Evolutionary conservation across 495 filamentous ascomycete genomes (phyloP).

Genomic region (Podospora pseudopauciseta): DNA sequence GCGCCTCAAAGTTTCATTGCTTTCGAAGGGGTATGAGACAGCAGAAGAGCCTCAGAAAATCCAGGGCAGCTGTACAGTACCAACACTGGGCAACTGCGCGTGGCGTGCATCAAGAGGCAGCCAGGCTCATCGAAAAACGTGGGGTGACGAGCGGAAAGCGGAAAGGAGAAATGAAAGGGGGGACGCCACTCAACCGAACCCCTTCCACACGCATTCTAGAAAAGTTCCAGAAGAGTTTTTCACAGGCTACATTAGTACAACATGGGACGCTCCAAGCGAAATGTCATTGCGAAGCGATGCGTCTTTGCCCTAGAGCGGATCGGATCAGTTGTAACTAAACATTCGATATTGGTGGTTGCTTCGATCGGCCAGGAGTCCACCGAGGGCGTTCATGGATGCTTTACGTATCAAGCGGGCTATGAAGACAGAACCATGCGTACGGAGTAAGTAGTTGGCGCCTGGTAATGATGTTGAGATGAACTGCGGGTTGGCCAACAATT

Average conservation of each 20-base stretch:
- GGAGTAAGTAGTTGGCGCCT: too few species aligned
- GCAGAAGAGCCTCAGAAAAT: too few species aligned
- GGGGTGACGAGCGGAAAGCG: neutral
- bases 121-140: neutral
- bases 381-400: too few species aligned
- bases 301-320: neutral
- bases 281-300: neutral
- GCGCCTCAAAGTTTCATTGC: too few species aligned
- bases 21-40: too few species aligned
- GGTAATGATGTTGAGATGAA: neutral
- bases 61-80: neutral
- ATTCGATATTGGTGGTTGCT: too few species aligned
- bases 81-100: neutral
- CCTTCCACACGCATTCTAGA: conserved; percentile 1
- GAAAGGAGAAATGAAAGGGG: neutral
- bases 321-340: too few species aligned
- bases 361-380: too few species aligned
- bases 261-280: neutral
- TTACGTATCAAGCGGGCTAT: too few species aligned
- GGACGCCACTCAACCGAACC: neutral
- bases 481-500: neutral
- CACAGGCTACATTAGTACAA: neutral
- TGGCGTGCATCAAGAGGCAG: neutral
- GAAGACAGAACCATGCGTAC: too few species aligned
- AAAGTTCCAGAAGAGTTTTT: conserved; percentile 7